phyloP scores from a whole-genome alignment of 768 basidiomycete species.

The Hygrophorus pudorinus region DNA sequence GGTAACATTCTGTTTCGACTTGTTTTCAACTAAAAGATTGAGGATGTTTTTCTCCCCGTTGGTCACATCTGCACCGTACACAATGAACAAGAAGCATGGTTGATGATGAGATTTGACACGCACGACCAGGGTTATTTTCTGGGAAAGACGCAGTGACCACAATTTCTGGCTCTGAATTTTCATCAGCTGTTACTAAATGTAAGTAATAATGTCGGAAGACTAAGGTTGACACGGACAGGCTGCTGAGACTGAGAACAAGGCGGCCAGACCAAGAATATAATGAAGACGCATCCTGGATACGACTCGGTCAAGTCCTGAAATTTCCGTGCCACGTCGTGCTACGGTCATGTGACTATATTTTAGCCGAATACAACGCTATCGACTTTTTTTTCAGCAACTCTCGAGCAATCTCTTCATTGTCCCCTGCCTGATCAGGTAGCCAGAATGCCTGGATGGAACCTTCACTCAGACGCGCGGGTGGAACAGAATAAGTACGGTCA shows the following conservation, averaged over 20 bases:
- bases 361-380: too few species aligned
- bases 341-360: not conserved
- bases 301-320: not conserved
- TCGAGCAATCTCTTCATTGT: slow-evolving; percentile 62
- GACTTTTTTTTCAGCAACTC: slow-evolving; percentile 47
- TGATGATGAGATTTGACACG: slow-evolving; percentile 19
- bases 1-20: slow-evolving; percentile 62
- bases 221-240: slow-evolving; percentile 7
- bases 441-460: slow-evolving; percentile 16
- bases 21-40: slow-evolving; percentile 61
- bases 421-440: slow-evolving; percentile 19
- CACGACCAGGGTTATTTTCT: slow-evolving; percentile 67
- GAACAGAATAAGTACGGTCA: slow-evolving; percentile 7
- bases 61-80: slow-evolving; percentile 49
- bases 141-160: slow-evolving; percentile 47
- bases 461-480: slow-evolving; percentile 1
- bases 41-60: slow-evolving; percentile 77
- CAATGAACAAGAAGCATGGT: slow-evolving; percentile 5
- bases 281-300: slow-evolving; percentile 13
- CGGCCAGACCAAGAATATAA: slow-evolving; percentile 8
- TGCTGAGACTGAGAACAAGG: slow-evolving; percentile 11
- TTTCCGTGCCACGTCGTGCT: not conserved
- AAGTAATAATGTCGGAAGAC: not conserved
- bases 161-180: slow-evolving; percentile 44
- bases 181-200: slow-evolving; percentile 17